Conservation (phyloP, 768 basidiomycete species). For the Lactifluus volemus region DNA sequence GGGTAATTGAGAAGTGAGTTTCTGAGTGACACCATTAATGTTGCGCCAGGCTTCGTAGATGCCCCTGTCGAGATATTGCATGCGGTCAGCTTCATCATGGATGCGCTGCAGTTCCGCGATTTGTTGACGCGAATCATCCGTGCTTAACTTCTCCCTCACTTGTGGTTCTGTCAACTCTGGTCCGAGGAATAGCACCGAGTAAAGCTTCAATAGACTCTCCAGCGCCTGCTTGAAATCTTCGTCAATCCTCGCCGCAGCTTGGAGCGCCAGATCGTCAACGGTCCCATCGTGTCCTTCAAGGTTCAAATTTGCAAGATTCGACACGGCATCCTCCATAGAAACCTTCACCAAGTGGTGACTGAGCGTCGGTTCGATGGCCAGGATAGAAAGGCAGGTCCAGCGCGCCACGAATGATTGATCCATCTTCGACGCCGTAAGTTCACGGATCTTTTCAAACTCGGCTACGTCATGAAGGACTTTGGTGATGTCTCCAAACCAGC, state of each 20-base stretch:
- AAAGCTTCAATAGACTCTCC: not conserved
- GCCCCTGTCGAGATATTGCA: too few relatives aligned
- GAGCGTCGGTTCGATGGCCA: not conserved
- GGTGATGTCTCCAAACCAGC: slow-evolving; percentile 6
- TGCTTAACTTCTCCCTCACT: not conserved
- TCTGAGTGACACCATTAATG: too few relatives aligned
- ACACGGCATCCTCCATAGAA: not conserved
- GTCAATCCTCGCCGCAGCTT: not conserved
- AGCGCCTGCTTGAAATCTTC: not conserved
- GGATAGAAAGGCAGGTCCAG: too few relatives aligned
- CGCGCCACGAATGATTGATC: too few relatives aligned
- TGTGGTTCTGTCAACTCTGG: not conserved
- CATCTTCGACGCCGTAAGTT: too few relatives aligned
- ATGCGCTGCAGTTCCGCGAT: too few relatives aligned
- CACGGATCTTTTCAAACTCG: not conserved
- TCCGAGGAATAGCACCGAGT: not conserved
- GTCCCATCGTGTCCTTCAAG: not conserved
- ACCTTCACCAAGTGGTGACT: not conserved
- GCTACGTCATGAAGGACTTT: slow-evolving; percentile 1
- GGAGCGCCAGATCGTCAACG: not conserved
- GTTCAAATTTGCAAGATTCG: not conserved
- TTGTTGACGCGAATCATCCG: too few relatives aligned
- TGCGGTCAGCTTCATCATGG: too few relatives aligned
- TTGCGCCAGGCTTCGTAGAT: too few relatives aligned
- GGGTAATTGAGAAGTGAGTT: not conserved